Evolutionary conservation across 2,329 filamentous ascomycete genomes (phyloP).

Genomic region (Penicillium sp.): DNA sequence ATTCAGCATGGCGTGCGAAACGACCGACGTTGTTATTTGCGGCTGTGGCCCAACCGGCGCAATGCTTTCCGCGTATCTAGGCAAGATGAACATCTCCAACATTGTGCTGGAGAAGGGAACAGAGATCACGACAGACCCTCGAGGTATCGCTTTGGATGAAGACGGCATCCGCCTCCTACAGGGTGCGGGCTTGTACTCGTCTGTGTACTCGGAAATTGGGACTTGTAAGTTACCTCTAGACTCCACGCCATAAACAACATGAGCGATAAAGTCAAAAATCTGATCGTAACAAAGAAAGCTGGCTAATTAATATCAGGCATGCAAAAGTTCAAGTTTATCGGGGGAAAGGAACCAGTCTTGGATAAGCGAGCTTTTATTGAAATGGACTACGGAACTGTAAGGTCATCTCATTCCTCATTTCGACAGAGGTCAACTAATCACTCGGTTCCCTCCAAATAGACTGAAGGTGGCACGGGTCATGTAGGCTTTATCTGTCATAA

Average conservation of each 20-base stretch:
- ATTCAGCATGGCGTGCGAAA: slow-evolving; percentile 22
- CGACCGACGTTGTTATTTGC: slow-evolving; percentile 41
- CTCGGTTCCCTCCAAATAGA: slow-evolving; percentile 17
- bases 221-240: slow-evolving; percentile 24
- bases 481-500: slow-evolving; percentile 40
- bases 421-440: neutral
- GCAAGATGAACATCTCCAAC: slow-evolving; percentile 32
- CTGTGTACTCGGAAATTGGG: slow-evolving; percentile 38
- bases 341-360: slow-evolving; percentile 29
- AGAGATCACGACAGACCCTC: slow-evolving; percentile 41
- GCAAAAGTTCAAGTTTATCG: slow-evolving; percentile 34
- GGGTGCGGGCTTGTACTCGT: slow-evolving; percentile 37
- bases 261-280: neutral
- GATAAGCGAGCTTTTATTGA: slow-evolving; percentile 32
- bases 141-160: slow-evolving; percentile 43
- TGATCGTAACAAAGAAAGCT: neutral
- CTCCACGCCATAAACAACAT: neutral
- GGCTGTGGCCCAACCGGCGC: slow-evolving; percentile 45
- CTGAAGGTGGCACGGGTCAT: slow-evolving; percentile 39
- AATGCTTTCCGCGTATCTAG: slow-evolving; percentile 38
- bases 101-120: slow-evolving; percentile 39
- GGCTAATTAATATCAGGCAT: slow-evolving; percentile 22
- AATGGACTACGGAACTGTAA: slow-evolving; percentile 32
- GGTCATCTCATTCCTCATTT: neutral
- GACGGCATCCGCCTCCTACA: slow-evolving; percentile 42